Conservation (phyloP, 345 rosid genomes). For the Corchorus olitorius region DNA sequence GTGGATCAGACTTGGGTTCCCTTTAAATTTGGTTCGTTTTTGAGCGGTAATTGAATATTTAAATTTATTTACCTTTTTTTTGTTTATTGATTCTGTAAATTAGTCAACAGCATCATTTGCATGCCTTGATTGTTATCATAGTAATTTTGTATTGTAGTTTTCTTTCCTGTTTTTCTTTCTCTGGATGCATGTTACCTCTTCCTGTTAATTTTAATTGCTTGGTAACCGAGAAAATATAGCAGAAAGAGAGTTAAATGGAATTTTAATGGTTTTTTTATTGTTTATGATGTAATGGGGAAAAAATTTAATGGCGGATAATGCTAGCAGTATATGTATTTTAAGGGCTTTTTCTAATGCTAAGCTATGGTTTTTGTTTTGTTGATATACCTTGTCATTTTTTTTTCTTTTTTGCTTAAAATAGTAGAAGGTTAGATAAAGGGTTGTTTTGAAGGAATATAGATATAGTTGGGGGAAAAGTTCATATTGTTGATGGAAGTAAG, state of each 20-base stretch:
- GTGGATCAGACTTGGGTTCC: conserved; percentile 24
- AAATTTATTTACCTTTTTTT: neutral
- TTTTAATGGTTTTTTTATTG: neutral
- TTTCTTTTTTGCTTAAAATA: neutral
- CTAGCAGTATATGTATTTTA: neutral
- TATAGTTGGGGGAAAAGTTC: neutral
- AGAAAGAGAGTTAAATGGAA: neutral
- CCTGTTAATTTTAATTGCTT: neutral
- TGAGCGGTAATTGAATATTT: conserved; percentile 19
- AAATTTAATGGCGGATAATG: neutral
- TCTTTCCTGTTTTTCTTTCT: neutral
- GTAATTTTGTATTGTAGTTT: neutral
- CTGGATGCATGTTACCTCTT: neutral
- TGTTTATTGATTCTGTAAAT: neutral
- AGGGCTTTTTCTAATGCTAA: neutral
- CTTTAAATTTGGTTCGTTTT: neutral
- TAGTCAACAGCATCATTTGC: conserved; percentile 17
- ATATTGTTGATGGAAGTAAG: neutral
- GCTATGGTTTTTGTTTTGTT: neutral
- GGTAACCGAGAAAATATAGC: neutral
- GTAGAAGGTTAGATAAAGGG: neutral
- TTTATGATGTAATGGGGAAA: neutral
- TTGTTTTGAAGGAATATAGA: neutral
- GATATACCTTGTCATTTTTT: neutral
- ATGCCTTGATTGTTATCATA: neutral